phyloP scores from a whole-genome alignment of 176 grass and related monocot genomes.

The Eragrostis curvula region DNA sequence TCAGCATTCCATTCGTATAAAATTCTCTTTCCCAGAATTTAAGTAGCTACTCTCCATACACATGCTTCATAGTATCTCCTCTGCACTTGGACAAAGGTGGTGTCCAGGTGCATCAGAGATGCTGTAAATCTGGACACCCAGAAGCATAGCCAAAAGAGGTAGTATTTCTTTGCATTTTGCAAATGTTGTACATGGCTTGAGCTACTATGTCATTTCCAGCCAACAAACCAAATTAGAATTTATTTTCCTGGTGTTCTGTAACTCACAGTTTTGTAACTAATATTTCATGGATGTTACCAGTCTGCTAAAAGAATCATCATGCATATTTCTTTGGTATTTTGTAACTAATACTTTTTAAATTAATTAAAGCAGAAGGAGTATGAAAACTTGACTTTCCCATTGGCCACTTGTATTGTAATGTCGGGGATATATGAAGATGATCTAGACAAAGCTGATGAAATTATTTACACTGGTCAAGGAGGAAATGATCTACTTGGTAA shows the following conservation, averaged over 20 bases:
- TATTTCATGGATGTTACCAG: too few species aligned
- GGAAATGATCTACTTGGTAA: conserved; percentile 95
- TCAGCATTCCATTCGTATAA: not conserved
- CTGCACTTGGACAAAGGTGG: too few species aligned
- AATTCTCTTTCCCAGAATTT: too few species aligned
- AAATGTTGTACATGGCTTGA: not conserved
- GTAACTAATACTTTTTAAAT: conserved; percentile 21
- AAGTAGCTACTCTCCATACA: too few species aligned
- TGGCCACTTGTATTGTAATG: conserved; percentile 80
- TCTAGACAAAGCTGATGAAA: conserved; percentile 74
- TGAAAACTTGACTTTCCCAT: conserved; percentile 67
- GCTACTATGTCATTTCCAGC: not conserved
- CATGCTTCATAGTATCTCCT: too few species aligned
- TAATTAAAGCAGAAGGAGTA: conserved; percentile 54
- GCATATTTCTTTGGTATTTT: conserved; percentile 4
- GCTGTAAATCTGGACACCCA: too few species aligned
- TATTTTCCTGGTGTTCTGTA: too few species aligned
- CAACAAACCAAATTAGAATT: not conserved
- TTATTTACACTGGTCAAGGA: conserved; percentile 93
- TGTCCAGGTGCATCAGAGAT: too few species aligned
- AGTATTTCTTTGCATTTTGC: not conserved
- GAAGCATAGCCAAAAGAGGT: too few species aligned
- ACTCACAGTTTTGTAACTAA: too few species aligned
- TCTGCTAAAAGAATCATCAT: not conserved
- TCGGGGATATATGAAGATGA: conserved; percentile 98